These are phyloP conservation scores for Naganishia randhawae DNA, from an alignment of 768 basidiomycete genomes.

Conservation along the genomic window DNA sequence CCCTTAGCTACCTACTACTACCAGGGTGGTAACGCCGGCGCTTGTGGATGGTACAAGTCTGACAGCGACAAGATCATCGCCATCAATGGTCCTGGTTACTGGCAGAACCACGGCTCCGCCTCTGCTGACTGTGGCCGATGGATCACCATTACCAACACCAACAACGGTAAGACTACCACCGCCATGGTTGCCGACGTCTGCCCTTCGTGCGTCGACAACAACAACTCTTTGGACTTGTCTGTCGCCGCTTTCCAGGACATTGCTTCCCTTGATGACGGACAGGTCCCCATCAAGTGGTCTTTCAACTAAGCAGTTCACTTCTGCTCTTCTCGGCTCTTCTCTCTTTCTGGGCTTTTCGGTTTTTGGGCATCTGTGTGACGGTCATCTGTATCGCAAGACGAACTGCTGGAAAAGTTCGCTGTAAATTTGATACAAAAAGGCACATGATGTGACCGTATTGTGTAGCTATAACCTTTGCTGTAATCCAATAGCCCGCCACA, in stretches of 20 bases:
- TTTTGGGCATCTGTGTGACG: slow-evolving; percentile 7
- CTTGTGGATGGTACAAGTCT: slow-evolving; percentile 64
- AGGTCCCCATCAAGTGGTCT: slow-evolving; percentile 54
- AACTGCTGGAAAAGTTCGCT: slow-evolving; percentile 12
- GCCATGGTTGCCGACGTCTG: slow-evolving; percentile 75
- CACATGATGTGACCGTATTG: neutral
- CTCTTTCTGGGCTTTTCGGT: slow-evolving; percentile 19
- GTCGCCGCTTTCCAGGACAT: slow-evolving; percentile 63
- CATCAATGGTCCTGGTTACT: slow-evolving; percentile 54
- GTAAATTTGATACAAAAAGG: slow-evolving; percentile 6
- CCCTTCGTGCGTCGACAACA: slow-evolving; percentile 64
- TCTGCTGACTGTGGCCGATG: slow-evolving; percentile 62
- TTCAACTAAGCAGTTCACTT: slow-evolving; percentile 27
- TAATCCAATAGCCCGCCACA: neutral
- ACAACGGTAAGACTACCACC: slow-evolving; percentile 59
- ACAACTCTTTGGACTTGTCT: slow-evolving; percentile 61
- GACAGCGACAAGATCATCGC: slow-evolving; percentile 57
- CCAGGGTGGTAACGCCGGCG: slow-evolving; percentile 70
- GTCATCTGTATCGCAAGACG: slow-evolving; percentile 22
- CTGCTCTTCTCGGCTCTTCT: neutral
- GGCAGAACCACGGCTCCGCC: slow-evolving; percentile 56
- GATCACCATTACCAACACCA: slow-evolving; percentile 63
- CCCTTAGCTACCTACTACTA: slow-evolving; percentile 59
- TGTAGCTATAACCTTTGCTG: slow-evolving; percentile 18
- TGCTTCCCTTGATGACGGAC: slow-evolving; percentile 56